Percentiles rank a stretch among this genome's conserved stretches.
These are phyloP conservation scores for Tetradesmus lagerheimii DNA, from an alignment of 139 green algal species.

Conservation along the genomic window DNA sequence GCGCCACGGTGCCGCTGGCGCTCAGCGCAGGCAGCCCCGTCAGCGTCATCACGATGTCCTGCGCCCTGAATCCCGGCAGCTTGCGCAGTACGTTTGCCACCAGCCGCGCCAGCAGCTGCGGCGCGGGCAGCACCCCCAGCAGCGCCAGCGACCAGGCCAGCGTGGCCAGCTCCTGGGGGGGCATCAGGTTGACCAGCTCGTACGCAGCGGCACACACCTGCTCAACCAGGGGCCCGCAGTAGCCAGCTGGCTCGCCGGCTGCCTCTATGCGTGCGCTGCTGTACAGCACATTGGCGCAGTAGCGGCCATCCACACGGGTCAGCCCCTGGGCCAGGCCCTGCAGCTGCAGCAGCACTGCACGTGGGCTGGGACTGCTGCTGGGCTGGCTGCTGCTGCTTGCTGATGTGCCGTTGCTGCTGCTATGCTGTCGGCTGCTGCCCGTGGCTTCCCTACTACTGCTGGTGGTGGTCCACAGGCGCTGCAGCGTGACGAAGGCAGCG, in stretches of 20 bases:
- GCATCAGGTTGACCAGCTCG: conserved; percentile 16
- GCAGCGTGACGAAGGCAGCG: conserved; percentile 29
- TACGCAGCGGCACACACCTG: conserved; percentile 14
- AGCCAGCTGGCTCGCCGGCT: not conserved
- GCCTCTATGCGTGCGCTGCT: not conserved
- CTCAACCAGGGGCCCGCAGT: not conserved
- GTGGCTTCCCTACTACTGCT: not conserved
- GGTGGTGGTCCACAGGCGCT: conserved; percentile 29
- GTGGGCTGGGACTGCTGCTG: not conserved
- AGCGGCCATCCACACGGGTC: not conserved
- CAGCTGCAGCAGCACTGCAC: conserved; percentile 20
- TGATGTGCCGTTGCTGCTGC: not conserved
- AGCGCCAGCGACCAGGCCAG: conserved; percentile 19
- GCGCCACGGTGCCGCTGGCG: not conserved
- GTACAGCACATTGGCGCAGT: conserved; percentile 38
- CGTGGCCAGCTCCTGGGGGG: conserved; percentile 37
- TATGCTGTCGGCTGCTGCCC: not conserved
- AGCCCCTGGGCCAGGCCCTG: not conserved
- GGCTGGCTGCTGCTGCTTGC: not conserved
- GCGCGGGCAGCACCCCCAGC: conserved; percentile 3
- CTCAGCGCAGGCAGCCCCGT: conserved; percentile 6
- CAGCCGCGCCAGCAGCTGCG: conserved; percentile 9
- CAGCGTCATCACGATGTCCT: conserved; percentile 31
- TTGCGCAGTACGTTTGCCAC: conserved; percentile 27
- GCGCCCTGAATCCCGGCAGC: not conserved